Evolutionary conservation across 805 yeast genomes (phyloP).

Genomic region (Saturnispora mendoncae): DNA sequence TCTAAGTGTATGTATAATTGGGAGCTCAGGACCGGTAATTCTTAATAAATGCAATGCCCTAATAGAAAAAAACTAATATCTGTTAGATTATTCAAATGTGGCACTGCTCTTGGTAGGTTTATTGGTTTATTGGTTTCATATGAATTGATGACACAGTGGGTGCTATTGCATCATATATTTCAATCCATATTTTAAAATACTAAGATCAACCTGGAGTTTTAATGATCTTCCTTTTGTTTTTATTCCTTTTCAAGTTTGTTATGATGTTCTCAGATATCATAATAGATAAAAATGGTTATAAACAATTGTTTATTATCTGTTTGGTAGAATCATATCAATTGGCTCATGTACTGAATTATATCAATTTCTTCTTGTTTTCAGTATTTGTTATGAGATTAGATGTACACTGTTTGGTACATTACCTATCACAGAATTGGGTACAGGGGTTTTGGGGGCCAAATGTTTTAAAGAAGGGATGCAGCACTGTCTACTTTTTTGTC

Average conservation of each 20-base stretch:
- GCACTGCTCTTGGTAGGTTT: constrained; percentile 44
- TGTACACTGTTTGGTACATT: constrained; percentile 46
- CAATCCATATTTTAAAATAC: constrained; percentile 40
- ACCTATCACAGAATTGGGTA: constrained; percentile 59
- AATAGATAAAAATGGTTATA: constrained; percentile 39
- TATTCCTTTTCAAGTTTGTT: constrained; percentile 34
- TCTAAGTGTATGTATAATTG: no score
- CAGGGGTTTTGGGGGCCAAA: constrained; percentile 56
- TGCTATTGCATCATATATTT: constrained; percentile 55
- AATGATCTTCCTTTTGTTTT: constrained; percentile 60
- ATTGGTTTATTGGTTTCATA: constrained; percentile 48
- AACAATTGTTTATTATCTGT: constrained; percentile 31
- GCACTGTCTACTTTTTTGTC: constrained; percentile 51
- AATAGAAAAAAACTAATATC: no score
- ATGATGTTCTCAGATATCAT: constrained; percentile 36
- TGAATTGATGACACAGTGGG: constrained; percentile 60
- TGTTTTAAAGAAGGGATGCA: constrained; percentile 65
- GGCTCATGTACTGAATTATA: constrained; percentile 37
- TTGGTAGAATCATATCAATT: constrained; percentile 35
- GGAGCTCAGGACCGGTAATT: no score
- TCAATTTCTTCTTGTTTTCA: constrained; percentile 46
- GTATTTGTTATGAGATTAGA: constrained; percentile 39
- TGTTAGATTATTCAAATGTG: constrained; percentile 34
- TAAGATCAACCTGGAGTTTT: constrained; percentile 42
- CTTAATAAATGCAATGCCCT: no score